Evolutionary conservation across 306 rosid genomes (phyloP), one percentile per base, ranked within the genome.

Genomic region (Myrica gale): DNA sequence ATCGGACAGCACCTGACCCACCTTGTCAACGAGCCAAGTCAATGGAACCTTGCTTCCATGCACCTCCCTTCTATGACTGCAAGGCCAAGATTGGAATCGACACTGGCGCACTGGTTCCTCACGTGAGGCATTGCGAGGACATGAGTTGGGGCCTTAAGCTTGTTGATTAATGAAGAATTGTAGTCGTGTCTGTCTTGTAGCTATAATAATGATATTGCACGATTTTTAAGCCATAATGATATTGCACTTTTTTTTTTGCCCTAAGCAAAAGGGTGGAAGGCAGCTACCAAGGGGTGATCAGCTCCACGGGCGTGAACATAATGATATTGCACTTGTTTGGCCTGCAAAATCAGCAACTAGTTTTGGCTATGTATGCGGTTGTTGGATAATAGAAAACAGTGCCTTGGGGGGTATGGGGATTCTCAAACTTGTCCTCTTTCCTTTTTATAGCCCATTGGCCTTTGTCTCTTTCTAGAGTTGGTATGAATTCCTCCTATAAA

Each of bases 141-240:
- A 88, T 90, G 93, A 88, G 93, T 44, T 90, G 93, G 96, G 96
- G 96, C 71, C 96, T 90, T 68, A 90, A 90, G 81, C 78, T 90
- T 86, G 90, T 85, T 9, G 84, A 89, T 78, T 69, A 57, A 50
- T 5, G 78, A 41, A 53, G 68, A 62, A 68, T 62, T 21, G 7
- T 79, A 63, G 16, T 63, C 20, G 39, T 63, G 21, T 39, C 4
- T 63, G 39, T 3, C 17, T 39, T 63, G 44, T 63, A 63, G 39
- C 69, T 63, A 17, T 39, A 32, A 32, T 32, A 32, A 32, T 37
- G 68, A 37, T 15, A 9, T 62, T 62, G 69, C 69, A 63, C n/a
- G 37, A 32, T 32, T 32, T 32, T 32, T 32, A 32, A 2, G 37
- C 3, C 3, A 32, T 32, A 32, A 32, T 32, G 37, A 32, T 32